Conservation (phyloP, 2,329 filamentous ascomycete species). For the Fusarium paranaense region DNA sequence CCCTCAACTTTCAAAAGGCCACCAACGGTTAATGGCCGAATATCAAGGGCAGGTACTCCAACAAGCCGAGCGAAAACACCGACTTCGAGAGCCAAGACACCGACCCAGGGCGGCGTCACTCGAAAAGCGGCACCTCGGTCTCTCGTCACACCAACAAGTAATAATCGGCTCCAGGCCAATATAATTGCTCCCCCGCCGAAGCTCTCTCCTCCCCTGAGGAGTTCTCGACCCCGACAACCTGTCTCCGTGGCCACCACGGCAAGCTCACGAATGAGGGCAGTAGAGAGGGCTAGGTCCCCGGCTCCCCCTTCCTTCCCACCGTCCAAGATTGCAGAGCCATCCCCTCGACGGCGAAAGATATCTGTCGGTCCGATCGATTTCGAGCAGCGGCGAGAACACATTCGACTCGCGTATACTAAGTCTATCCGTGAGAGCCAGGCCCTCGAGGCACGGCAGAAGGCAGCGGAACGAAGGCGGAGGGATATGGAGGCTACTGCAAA, state of each 20-base stretch:
- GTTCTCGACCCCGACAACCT: constrained; percentile 83
- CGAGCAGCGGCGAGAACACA: constrained; percentile 82
- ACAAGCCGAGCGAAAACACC: constrained; percentile 55
- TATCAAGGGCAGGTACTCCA: constrained; percentile 52
- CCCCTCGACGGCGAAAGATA: constrained; percentile 62
- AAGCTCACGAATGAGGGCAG: constrained; percentile 74
- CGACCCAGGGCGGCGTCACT: constrained; percentile 50
- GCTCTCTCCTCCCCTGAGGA: constrained; percentile 82
- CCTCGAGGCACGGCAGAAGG: constrained; percentile 64
- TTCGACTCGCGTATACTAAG: constrained; percentile 86
- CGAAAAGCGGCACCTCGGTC: constrained; percentile 57
- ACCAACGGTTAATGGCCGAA: constrained; percentile 53
- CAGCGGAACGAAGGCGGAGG: constrained; percentile 63
- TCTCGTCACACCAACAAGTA: constrained; percentile 62
- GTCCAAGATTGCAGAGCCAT: constrained; percentile 51
- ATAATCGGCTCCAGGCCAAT: constrained; percentile 75
- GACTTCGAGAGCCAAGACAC: constrained; percentile 57
- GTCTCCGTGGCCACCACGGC: constrained; percentile 81
- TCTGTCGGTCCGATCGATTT: constrained; percentile 84
- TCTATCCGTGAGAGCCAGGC: constrained; percentile 81
- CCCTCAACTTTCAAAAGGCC: constrained; percentile 60
- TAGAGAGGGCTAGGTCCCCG: constrained; percentile 67
- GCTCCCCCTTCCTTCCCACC: constrained; percentile 48
- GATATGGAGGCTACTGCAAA: constrained; percentile 61
- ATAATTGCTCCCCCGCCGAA: constrained; percentile 78